These are phyloP conservation scores for Psilocybe mexicana DNA, from an alignment of 1,284 basidiomycete genomes.

Conservation along the genomic window DNA sequence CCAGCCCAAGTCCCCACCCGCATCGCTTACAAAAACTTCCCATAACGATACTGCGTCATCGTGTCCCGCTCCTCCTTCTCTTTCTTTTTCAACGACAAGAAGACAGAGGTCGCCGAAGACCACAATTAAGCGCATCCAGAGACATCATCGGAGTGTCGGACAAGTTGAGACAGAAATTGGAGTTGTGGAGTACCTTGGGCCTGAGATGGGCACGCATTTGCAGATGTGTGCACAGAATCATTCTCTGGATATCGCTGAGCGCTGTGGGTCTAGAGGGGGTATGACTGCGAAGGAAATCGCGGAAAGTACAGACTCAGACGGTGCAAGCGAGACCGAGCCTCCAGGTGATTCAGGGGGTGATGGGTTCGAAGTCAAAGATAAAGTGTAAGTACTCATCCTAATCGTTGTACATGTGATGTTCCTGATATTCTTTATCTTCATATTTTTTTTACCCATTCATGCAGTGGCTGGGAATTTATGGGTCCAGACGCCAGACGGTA, in stretches of 20 bases:
- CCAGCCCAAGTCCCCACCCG: no score
- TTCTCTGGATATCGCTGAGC: constrained; percentile 17
- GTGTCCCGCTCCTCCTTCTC: background rate
- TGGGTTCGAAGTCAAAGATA: constrained; percentile 16
- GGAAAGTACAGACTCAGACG: background rate
- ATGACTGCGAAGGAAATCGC: no score
- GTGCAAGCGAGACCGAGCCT: no score
- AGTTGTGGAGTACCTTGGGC: constrained; percentile 22
- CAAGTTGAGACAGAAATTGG: constrained; percentile 31
- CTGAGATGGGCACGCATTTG: constrained; percentile 21
- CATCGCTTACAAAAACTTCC: no score
- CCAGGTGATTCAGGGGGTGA: constrained; percentile 4
- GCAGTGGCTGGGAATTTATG: constrained; percentile 38
- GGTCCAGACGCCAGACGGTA: constrained; percentile 37
- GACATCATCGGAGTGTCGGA: constrained; percentile 24
- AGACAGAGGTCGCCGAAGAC: constrained; percentile 20
- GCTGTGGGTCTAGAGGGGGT: background rate
- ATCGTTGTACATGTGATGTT: no score
- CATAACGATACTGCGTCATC: no score
- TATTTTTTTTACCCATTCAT: background rate
- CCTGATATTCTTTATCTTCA: background rate
- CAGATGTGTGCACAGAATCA: constrained; percentile 25
- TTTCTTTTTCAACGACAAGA: background rate
- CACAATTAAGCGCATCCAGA: constrained; percentile 28
- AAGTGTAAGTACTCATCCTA: no score